Base-by-base conservation (phyloP, 73 alveolate genomes). In the Diophrys sp. region DNA sequence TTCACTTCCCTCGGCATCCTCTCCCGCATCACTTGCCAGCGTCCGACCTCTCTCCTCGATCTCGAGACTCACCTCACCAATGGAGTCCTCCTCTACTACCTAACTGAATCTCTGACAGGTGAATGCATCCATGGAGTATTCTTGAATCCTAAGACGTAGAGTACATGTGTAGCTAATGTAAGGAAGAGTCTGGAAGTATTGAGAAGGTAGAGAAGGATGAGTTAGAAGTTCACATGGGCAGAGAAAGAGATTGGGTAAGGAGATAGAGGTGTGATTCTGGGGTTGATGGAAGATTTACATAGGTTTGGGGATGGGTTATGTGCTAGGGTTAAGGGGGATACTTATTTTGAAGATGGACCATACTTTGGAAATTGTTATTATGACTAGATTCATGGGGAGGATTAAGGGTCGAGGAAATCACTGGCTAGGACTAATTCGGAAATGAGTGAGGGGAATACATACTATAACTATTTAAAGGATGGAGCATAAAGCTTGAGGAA, bases 221-320 rank as follows among this genome's bases (percentile, higher is more conserved):
- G 89, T 18, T 73, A 90, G 78, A 90, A 90, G 62, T 89, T 34
- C 82, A 80, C 87, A 0, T 89, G 92, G 87, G 56, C 84, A 14
- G 96, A 83, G 70, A 85, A 75, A 57, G 96, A 89, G 29, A 84
- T 89, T 8, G 32, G 54, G 71, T 77, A 70, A 75, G 96, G 96
- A n/a, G 34, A 71, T 71, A 24, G 75, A 14, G 81, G 78, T 75
- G 74, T 71, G 8, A 68, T 84, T 71, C 26, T 89, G 28, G 96
- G 96, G 34, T 55, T 89, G 44, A 80, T 89, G 0, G 96, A 89
- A 70, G 96, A 89, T 73, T 23, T 89, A 24, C 90, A 84, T 56
- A 83, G 91, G 53, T 84, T 88, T 79, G 77, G 56, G 78, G 92
- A 89, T 57, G 96, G 96, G 27, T 55, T 82, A 18, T 80, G 87